A percentile compares a stretch with the other conserved stretches of the same genome.
Conservation (phyloP, 192 early-diverging fungal species). For the Phlyctochytrium planicorne region DNA sequence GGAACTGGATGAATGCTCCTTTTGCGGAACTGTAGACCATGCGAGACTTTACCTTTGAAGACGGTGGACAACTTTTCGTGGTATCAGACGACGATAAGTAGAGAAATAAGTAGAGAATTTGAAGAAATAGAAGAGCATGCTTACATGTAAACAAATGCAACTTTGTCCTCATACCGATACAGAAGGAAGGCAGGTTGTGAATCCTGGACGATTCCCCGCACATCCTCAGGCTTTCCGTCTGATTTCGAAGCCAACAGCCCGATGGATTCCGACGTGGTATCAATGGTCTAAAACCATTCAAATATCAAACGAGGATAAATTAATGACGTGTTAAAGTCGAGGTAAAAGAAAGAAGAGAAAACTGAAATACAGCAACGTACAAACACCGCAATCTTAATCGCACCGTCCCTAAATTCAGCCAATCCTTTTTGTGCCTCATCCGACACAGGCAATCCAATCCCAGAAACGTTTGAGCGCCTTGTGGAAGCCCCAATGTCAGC, state of each 20-base stretch:
- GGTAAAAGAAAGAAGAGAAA: too few relatives aligned
- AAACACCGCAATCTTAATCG: constrained; percentile 50
- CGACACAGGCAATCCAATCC: constrained; percentile 62
- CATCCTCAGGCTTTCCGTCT: constrained; percentile 40
- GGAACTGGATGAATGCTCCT: too few relatives aligned
- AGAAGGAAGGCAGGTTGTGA: background rate
- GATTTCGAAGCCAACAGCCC: constrained; percentile 42
- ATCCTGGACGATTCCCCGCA: background rate
- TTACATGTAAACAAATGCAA: background rate
- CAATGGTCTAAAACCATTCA: constrained; percentile 24
- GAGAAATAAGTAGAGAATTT: background rate
- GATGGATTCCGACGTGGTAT: constrained; percentile 17
- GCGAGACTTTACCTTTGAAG: constrained; percentile 79
- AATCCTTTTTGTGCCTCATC: constrained; percentile 64
- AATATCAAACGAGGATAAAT: background rate
- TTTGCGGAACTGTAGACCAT: constrained; percentile 88
- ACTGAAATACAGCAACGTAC: constrained; percentile 18
- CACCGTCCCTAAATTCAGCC: constrained; percentile 42
- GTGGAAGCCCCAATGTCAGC: constrained; percentile 55
- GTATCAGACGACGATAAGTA: constrained; percentile 58
- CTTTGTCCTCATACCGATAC: background rate
- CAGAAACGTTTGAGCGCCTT: constrained; percentile 65
- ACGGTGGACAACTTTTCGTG: constrained; percentile 79
- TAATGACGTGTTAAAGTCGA: background rate
- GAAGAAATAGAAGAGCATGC: background rate